Base-by-base conservation (phyloP, 78 protist species). In the Bodo saltans region DNA sequence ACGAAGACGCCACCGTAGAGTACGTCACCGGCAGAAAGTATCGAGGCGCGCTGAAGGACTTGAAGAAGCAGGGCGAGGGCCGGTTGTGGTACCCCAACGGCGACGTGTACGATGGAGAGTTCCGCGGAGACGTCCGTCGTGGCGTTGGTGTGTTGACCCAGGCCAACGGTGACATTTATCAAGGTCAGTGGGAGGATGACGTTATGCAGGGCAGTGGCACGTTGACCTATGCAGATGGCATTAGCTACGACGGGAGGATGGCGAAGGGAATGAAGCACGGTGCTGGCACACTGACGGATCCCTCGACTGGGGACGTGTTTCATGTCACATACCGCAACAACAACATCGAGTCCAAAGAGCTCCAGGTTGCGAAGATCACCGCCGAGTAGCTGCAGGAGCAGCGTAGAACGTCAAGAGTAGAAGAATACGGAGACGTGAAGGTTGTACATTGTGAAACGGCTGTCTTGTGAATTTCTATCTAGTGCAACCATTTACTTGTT, bases 51-150 rank as follows among this genome's bases (percentile, higher is more conserved):
- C 78, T 73, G 42, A 26, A 0, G 17, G 86, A 70, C 37, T 11
- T 33, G n/a, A 68, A 1, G 3, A 2, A 2, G 37, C 37, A 72
- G 8, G 86, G 76, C 23, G 86, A 83, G 17, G 86, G 86, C 32
- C 37, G 83, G 28, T 11, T 72, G 12, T 4, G 8, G n/a, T 68
- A 40, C 67, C 27, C 74, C 25, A 42, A 81, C 79, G 84, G 84
- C 17, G 71, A 53, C 68, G 12, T 17, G 29, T 90, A 90, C 74
- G 85, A 85, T 3, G 92, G 92, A 29, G 88, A 86, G 80, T 86
- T 74, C 74, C 40, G 3, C 35, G 8, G 83, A 30, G 87, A 42
- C 26, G 11, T 3, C 1, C 35, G 70, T 35, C 47, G 8, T 38
- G 85, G 85, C 27, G 33, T 12, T 27, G 85, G 85, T 23, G 4